A percentile compares a stretch with the other conserved stretches of the same genome.
phyloP scores from a whole-genome alignment of 805 yeast genomes.

The Lipomyces japonicus region DNA sequence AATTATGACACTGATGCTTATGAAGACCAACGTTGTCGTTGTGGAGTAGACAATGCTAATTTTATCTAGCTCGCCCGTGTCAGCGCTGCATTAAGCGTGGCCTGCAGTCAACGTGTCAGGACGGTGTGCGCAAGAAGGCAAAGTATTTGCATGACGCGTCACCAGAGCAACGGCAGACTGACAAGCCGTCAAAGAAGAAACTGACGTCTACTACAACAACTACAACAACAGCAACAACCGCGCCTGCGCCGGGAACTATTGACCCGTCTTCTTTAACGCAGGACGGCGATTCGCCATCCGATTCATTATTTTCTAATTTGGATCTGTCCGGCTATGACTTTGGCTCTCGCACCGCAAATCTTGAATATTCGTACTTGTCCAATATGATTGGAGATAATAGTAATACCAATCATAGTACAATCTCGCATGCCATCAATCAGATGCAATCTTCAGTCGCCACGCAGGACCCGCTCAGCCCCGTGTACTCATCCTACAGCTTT shows the following conservation, averaged over 20 bases:
- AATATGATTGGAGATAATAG: constrained; percentile 33
- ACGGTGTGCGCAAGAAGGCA: constrained; percentile 79
- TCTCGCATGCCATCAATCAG: background rate
- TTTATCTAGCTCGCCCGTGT: constrained; percentile 62
- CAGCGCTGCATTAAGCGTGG: constrained; percentile 71
- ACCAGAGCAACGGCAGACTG: constrained; percentile 25
- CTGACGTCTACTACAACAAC: background rate
- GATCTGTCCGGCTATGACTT: constrained; percentile 32
- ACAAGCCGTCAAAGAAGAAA: constrained; percentile 12
- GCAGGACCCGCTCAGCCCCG: background rate
- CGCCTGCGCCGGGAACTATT: constrained; percentile 14
- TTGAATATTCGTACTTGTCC: constrained; percentile 38
- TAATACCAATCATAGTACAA: constrained; percentile 3
- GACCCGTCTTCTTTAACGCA: constrained; percentile 23
- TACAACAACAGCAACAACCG: background rate
- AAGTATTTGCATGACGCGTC: constrained; percentile 71
- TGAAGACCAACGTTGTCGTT: background rate
- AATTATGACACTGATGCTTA: background rate
- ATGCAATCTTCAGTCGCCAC: background rate
- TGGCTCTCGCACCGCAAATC: constrained; percentile 38
- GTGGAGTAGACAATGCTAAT: background rate
- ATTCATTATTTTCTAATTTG: constrained; percentile 17
- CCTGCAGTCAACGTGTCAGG: constrained; percentile 65
- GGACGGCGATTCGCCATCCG: constrained; percentile 13
- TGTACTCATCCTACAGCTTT: constrained; percentile 6